Evolutionary conservation across 257 asterid genomes (phyloP).

Genomic region (Primulina eburnea): DNA sequence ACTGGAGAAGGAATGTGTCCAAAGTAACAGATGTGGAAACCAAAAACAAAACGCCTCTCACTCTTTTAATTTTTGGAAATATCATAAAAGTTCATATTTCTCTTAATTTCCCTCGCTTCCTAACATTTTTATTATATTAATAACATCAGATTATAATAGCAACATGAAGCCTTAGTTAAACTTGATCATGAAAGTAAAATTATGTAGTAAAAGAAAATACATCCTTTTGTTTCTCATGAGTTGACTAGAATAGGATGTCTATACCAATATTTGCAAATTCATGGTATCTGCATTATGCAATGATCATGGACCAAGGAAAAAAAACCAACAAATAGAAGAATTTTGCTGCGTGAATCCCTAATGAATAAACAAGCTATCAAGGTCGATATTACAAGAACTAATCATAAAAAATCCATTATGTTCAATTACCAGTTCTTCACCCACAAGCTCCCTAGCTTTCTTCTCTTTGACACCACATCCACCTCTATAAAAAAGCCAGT

Average conservation of each 20-base stretch:
- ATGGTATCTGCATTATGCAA: not conserved
- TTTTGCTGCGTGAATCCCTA: not conserved
- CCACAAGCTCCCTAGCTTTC: constrained; percentile 99
- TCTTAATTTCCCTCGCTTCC: not conserved
- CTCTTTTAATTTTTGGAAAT: no score
- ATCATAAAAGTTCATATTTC: no score
- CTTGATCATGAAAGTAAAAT: not conserved
- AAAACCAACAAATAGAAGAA: not conserved
- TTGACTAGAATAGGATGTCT: not conserved
- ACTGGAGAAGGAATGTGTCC: not conserved
- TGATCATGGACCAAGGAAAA: not conserved
- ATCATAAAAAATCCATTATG: constrained; percentile 11
- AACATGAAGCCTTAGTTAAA: not conserved
- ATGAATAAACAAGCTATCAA: constrained; percentile 4
- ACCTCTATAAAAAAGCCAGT: constrained; percentile 98
- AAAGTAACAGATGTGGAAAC: not conserved
- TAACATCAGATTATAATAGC: no score
- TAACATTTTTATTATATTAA: no score
- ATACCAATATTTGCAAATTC: not conserved
- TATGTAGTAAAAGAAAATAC: not conserved
- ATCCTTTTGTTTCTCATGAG: not conserved
- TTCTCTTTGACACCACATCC: constrained; percentile 96
- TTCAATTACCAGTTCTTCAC: constrained; percentile 90
- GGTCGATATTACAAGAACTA: constrained; percentile 14
- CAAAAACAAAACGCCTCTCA: not conserved